These are phyloP conservation scores for Microsporum canis DNA, from an alignment of 2,329 filamentous ascomycete genomes.

Conservation along the genomic window DNA sequence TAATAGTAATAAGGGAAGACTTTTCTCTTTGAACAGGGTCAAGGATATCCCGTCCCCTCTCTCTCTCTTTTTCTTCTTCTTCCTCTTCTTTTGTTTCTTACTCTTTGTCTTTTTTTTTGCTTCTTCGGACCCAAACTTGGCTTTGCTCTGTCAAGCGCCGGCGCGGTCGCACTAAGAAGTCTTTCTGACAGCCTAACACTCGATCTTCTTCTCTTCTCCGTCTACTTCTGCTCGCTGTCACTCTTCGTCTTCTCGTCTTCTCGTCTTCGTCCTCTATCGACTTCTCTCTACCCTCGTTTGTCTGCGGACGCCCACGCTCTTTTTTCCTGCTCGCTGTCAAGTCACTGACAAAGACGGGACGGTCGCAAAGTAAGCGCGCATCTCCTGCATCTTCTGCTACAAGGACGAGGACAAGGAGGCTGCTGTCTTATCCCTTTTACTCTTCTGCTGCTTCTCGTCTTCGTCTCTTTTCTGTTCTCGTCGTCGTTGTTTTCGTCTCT, in stretches of 20 bases:
- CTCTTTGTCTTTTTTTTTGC: background rate
- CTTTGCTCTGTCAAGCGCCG: background rate
- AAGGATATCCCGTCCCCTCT: conserved; percentile 4
- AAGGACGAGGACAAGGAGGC: background rate
- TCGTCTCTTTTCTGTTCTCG: background rate
- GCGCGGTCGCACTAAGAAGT: background rate
- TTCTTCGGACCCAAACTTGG: too few species aligned
- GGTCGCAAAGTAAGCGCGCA: background rate
- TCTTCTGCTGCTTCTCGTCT: background rate
- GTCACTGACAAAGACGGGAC: background rate
- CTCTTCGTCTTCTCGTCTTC: conserved; percentile 9
- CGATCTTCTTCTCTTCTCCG: conserved; percentile 7
- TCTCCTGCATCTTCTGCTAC: background rate
- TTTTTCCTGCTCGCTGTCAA: background rate
- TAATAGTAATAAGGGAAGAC: background rate
- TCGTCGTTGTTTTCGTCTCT: background rate
- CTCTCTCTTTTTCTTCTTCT: conserved; percentile 15
- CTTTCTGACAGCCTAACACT: background rate
- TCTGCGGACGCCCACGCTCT: background rate
- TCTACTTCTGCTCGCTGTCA: conserved; percentile 14
- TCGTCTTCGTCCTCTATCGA: background rate
- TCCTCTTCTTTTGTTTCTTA: background rate
- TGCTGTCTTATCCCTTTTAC: background rate
- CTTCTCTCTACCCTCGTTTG: background rate
- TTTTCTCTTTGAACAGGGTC: background rate